phyloP scores from a whole-genome alignment of 495 filamentous ascomycete genomes.

The Lasiosphaeria hispida region DNA sequence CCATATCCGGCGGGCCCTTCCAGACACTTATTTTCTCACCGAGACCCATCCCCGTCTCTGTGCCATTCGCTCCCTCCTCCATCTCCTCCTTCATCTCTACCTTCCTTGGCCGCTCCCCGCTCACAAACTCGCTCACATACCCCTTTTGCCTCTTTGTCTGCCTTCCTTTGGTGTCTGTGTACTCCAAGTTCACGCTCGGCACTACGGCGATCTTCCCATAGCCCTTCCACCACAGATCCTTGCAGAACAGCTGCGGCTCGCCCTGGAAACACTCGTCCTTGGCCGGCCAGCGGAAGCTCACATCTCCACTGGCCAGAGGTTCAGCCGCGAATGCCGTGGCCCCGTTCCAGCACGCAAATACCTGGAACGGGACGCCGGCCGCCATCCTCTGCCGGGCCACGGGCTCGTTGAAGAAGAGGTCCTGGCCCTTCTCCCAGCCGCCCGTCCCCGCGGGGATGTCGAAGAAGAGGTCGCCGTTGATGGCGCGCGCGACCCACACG shows the following conservation, averaged over 20 bases:
- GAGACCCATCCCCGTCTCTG: background rate
- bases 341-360: slow-evolving; percentile 56
- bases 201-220: slow-evolving; percentile 49
- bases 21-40: slow-evolving; percentile 17
- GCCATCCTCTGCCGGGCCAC: slow-evolving; percentile 25
- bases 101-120: background rate
- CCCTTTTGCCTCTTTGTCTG: slow-evolving; percentile 44
- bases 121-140: slow-evolving; percentile 34
- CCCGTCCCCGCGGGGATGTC: slow-evolving; percentile 42
- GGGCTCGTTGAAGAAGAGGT: slow-evolving; percentile 48
- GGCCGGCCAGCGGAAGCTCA: slow-evolving; percentile 34
- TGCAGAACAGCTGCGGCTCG: slow-evolving; percentile 48
- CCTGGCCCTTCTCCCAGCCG: slow-evolving; percentile 40
- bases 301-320: slow-evolving; percentile 32
- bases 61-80: background rate
- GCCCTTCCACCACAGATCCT: slow-evolving; percentile 48
- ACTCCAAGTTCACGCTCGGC: slow-evolving; percentile 49
- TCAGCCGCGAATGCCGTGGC: slow-evolving; percentile 32
- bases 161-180: slow-evolving; percentile 35
- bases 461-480: slow-evolving; percentile 52
- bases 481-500: slow-evolving; percentile 48
- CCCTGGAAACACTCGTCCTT: slow-evolving; percentile 46
- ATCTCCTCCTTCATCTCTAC: background rate
- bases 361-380: slow-evolving; percentile 45
- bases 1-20: slow-evolving; percentile 24